Evolutionary conservation across 2,329 filamentous ascomycete genomes (phyloP), one percentile per base, ranked within the genome.

Genomic region (Colletotrichum phormii): DNA sequence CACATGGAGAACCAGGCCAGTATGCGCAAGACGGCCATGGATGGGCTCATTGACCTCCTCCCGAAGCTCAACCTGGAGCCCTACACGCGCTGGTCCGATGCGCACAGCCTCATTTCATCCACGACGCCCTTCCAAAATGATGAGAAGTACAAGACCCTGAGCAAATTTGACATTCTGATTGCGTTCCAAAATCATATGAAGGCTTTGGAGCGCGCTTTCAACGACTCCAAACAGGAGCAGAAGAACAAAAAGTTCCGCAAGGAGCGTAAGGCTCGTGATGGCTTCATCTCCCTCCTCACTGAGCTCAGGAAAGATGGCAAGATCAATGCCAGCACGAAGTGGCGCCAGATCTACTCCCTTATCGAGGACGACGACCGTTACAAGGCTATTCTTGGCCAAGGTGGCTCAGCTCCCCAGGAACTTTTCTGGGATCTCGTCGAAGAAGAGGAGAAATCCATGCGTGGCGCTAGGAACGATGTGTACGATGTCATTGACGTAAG

Each of bases 121-220:
- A 94, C 93, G 80, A 89, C 92, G 75, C 91, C 90, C 75, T 95
- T 97, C 81, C 91, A 94, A 82, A 89, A 87, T 80, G 94, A 97
- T 77, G 91, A 94, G 80, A 97, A 94, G 85, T 98, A 97, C 86
- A 91, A 94, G 82, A 86, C 92, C 79, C 90, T 99, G 77, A 95
- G 88, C 84, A 95, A 95, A 81, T 93, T 94, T 84, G 97, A 99
- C 82, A 91, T 98, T 80, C 88, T 99, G 84, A 95, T 91, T 79
- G 93, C 94, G 73, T 99, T 98, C 82, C 95, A 98, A 84, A 95
- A 93, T 79, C 96, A 98, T 80, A 97, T 98, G 86, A 98, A 97
- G 84, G 89, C 92, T 71, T 88, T 98, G 75, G 97, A 99, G 83
- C 93, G 95, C 74, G 91, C 91, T 64, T 95, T 97, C 85, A 98